Evolutionary conservation across 2,329 filamentous ascomycete genomes (phyloP), one percentile per base, ranked within the genome.

Genomic region (Alternaria hordeiaustralica): DNA sequence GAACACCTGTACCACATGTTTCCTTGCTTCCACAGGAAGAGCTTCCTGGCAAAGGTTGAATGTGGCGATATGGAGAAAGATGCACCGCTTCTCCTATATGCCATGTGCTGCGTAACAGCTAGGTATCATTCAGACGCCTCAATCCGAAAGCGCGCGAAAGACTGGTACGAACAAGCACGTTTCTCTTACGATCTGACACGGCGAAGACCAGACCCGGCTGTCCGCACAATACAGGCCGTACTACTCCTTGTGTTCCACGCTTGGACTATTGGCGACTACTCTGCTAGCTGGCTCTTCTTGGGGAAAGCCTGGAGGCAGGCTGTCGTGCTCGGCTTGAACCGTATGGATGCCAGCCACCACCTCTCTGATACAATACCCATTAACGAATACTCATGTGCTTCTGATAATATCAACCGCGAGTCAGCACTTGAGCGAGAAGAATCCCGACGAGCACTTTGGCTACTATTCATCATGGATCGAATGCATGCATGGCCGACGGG

Each of bases 291-390:
- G 73, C 54, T 77, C 3, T 71, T 64, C n/a, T 45, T 79, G 18
- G 77, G 75, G 7, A 78, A 76, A 50, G 71, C 72, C 6, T 79
- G 77, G 77, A 69, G 75, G 46, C 76, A 78, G 57, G 71, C 66
- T 5, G 73, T 71, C 12, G 65, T 71, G 10, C 57, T 78, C 6
- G 68, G 72, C 4, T 58, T 78, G 45, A 77, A 79, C 56, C 68
- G 71, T 6, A 67, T 77, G 60, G 76, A 79, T 56, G 63, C 66
- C 12, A 62, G 46, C 4, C 53, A 63, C 21, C 36, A n/a, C n/a
- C 33, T 21, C 20, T 28, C 26, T 28, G 25, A 59, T 18, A 13
- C 15, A 12, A 25, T 44, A 18, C 36, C 26, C 9, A 36, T 36
- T 23, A 6, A 46, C 36, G 60, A 60, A 9, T 53, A 51, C 20